Evolutionary conservation across 495 filamentous ascomycete species (phyloP).

Genomic region (Penicillium robsamsonii): DNA sequence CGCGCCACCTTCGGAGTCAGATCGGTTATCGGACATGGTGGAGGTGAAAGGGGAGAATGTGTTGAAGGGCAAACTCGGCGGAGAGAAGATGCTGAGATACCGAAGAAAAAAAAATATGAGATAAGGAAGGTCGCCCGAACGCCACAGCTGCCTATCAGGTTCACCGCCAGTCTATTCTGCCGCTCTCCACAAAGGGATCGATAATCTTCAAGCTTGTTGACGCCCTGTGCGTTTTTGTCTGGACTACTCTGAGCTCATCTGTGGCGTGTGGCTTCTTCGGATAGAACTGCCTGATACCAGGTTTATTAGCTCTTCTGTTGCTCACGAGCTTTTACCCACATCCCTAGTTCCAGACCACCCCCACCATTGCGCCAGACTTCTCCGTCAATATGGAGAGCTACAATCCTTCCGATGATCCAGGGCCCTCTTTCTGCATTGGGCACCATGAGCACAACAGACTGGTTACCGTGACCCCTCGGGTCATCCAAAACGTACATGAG

Average conservation of each 20-base stretch:
- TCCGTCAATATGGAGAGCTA: slow-evolving; percentile 42
- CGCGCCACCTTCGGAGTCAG: slow-evolving; percentile 41
- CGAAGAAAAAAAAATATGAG: slow-evolving; percentile 31
- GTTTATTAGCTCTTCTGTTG: background rate
- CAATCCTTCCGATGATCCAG: slow-evolving; percentile 51
- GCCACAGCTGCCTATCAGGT: slow-evolving; percentile 32
- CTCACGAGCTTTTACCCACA: slow-evolving; percentile 5
- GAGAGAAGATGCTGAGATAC: slow-evolving; percentile 12
- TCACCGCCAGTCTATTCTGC: slow-evolving; percentile 39
- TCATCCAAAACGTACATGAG: slow-evolving; percentile 67
- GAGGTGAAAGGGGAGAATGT: slow-evolving; percentile 21
- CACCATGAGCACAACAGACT: slow-evolving; percentile 74
- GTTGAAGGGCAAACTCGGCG: slow-evolving; percentile 12
- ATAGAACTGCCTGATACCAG: background rate
- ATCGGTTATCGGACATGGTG: slow-evolving; percentile 44
- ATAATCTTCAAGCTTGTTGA: slow-evolving; percentile 17
- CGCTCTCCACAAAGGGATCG: slow-evolving; percentile 30
- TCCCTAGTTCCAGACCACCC: slow-evolving; percentile 14
- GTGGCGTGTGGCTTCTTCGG: background rate
- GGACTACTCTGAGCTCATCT: background rate
- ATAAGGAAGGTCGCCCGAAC: slow-evolving; percentile 39
- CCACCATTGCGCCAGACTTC: slow-evolving; percentile 11
- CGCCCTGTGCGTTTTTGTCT: slow-evolving; percentile 1
- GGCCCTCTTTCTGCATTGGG: slow-evolving; percentile 72
- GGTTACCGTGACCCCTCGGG: slow-evolving; percentile 57